Evolutionary conservation across 2,329 filamentous ascomycete genomes (phyloP).

Genomic region (Cryphonectria japonica): DNA sequence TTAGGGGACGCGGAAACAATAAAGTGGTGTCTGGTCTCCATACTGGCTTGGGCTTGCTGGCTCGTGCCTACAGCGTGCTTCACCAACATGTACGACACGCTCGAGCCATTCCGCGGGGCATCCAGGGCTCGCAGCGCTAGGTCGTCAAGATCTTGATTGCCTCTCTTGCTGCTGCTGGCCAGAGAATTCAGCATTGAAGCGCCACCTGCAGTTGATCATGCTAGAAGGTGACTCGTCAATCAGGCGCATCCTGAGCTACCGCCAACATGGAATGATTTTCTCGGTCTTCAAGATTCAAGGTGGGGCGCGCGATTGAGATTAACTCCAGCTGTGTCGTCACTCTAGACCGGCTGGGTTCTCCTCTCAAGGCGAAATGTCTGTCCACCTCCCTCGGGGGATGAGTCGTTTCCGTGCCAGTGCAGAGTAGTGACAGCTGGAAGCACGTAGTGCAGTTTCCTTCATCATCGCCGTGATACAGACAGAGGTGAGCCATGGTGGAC

Average conservation of each 20-base stretch:
- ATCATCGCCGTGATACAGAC: background rate
- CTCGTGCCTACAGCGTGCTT: background rate
- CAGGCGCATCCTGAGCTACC: conserved; percentile 1
- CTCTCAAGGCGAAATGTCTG: background rate
- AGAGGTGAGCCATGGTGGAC: background rate
- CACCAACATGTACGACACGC: background rate
- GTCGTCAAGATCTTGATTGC: background rate
- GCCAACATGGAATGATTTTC: background rate
- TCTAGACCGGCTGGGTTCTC: background rate
- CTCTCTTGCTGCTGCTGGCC: background rate
- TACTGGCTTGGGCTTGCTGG: background rate
- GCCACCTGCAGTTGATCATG: background rate
- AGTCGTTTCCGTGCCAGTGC: background rate
- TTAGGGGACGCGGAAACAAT: background rate
- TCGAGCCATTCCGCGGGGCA: background rate
- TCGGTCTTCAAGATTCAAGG: background rate
- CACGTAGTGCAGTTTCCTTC: background rate
- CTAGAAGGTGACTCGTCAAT: background rate
- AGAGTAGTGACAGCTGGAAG: background rate
- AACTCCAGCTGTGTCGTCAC: conserved; percentile 11
- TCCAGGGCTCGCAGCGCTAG: background rate
- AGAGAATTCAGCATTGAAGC: background rate
- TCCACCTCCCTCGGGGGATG: conserved; percentile 3
- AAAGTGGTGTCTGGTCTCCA: background rate
- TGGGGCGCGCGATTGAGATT: background rate